phyloP scores from a whole-genome alignment of 2,329 filamentous ascomycete genomes.

The Venturia carpophila region DNA sequence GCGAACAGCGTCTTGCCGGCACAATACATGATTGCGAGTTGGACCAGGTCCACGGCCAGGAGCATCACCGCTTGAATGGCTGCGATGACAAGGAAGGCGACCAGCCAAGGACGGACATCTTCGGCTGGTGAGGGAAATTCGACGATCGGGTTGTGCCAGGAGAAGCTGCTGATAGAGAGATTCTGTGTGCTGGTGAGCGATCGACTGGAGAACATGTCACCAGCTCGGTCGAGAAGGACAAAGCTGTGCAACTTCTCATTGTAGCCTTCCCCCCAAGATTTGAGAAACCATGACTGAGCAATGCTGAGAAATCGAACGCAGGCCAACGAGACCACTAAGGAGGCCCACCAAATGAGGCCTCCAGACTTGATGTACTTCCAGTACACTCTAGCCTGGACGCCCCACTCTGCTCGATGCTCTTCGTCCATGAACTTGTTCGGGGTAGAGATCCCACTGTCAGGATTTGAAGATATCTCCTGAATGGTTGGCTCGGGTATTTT shows the following conservation, averaged over 20 bases:
- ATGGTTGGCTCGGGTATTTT: constrained; percentile 21
- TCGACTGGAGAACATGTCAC: constrained; percentile 12
- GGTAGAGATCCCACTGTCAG: constrained; percentile 5
- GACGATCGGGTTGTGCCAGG: constrained; percentile 22
- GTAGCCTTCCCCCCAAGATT: constrained; percentile 79
- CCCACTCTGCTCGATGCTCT: constrained; percentile 64
- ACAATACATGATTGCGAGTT: constrained; percentile 65
- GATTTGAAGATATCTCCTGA: not conserved
- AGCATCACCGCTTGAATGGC: constrained; percentile 48
- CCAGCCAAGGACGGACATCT: constrained; percentile 66
- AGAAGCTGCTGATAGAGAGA: constrained; percentile 20
- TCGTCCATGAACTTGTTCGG: constrained; percentile 65
- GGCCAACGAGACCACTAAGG: constrained; percentile 55
- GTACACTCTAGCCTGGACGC: constrained; percentile 68
- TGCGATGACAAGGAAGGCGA: constrained; percentile 61
- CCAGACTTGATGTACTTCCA: constrained; percentile 81
- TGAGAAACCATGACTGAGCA: constrained; percentile 70
- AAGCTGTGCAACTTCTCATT: constrained; percentile 25
- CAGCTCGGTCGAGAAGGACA: constrained; percentile 2
- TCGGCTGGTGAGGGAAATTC: constrained; percentile 55
- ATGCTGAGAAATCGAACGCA: constrained; percentile 58
- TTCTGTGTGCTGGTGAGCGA: constrained; percentile 2
- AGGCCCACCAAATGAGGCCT: constrained; percentile 62
- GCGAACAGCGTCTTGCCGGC: constrained; percentile 70
- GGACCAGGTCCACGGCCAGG: constrained; percentile 34